These are phyloP conservation scores for Bruguiera hainesii DNA, from an alignment of 441 rosid species.

Conservation along the genomic window DNA sequence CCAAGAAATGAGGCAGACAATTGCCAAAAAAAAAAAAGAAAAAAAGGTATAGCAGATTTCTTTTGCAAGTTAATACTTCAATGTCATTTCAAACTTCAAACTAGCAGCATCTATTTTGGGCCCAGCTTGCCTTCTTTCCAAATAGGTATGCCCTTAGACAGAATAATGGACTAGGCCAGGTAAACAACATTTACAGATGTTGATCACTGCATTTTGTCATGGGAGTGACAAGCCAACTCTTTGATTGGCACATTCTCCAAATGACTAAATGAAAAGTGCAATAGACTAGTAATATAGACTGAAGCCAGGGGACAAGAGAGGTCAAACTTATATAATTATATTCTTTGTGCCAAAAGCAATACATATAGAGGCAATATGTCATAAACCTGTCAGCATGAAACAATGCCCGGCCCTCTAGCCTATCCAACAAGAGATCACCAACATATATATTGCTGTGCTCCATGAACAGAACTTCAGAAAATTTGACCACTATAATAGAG, in stretches of 20 bases:
- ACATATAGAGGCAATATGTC: no score
- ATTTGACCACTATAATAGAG: no score
- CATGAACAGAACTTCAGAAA: no score
- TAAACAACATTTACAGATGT: not conserved
- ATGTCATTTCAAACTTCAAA: not conserved
- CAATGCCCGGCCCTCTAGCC: no score
- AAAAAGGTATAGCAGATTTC: constrained; percentile 4
- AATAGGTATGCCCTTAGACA: not conserved
- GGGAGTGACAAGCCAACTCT: not conserved
- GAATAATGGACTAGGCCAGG: not conserved
- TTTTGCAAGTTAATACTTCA: not conserved
- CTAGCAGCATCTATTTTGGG: not conserved
- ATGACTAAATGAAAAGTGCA: not conserved
- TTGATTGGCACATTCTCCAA: not conserved
- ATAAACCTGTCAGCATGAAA: no score
- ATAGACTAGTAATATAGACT: no score
- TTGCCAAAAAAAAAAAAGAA: not conserved
- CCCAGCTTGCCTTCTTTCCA: not conserved
- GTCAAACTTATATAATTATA: no score
- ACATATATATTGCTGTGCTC: no score
- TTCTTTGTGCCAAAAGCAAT: no score
- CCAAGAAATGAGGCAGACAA: not conserved
- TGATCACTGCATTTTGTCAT: not conserved
- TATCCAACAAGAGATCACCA: no score
- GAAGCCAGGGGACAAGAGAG: no score